Evolutionary conservation across 371 early-diverging fungal species (phyloP).

Genomic region (Mortierella sp.): DNA sequence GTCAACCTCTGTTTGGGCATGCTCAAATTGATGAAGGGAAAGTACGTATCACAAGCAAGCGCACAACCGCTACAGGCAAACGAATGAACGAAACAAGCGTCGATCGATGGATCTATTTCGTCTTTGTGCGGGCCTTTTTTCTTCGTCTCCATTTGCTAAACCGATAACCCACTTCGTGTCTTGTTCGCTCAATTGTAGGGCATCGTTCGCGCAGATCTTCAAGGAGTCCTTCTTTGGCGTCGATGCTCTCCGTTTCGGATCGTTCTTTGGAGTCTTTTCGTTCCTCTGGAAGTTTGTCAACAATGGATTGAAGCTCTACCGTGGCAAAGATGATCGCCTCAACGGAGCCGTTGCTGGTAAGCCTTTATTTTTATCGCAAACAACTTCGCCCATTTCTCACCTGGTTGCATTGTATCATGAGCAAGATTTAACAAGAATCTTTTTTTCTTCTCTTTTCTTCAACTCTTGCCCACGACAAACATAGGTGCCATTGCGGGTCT

Average conservation of each 20-base stretch:
- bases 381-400: not conserved
- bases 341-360: conserved; percentile 69
- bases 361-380: not conserved
- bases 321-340: conserved; percentile 75
- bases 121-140: not conserved
- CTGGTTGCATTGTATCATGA: not conserved
- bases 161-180: not conserved
- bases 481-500: conserved; percentile 68
- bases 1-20: conserved; percentile 53
- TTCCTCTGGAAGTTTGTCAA: conserved; percentile 83
- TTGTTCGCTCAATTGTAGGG: conserved; percentile 45
- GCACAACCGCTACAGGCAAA: not conserved
- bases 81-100: not conserved
- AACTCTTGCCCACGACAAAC: not conserved
- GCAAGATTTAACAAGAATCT: not conserved
- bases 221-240: conserved; percentile 67
- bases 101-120: not conserved
- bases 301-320: conserved; percentile 70
- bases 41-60: conserved; percentile 25
- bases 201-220: conserved; percentile 59
- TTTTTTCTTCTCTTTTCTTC: not conserved
- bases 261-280: conserved; percentile 82
- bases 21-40: conserved; percentile 55
- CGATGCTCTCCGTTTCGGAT: conserved; percentile 76
- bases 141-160: not conserved